These are phyloP conservation scores for Moesziomyces antarcticus DNA, from an alignment of 1,284 basidiomycete species.

Conservation along the genomic window DNA sequence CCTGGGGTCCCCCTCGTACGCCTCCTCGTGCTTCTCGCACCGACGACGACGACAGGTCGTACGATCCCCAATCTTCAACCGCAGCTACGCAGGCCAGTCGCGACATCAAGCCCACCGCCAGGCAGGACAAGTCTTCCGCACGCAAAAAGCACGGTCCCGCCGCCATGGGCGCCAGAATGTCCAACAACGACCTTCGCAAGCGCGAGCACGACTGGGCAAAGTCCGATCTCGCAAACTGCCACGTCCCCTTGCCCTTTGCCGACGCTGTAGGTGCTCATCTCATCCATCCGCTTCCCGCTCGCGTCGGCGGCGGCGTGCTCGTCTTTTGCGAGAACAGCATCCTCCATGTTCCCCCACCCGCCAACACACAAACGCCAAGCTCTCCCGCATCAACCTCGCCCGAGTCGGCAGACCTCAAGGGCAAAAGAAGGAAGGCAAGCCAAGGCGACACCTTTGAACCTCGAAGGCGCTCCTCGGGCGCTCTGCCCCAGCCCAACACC, in stretches of 20 bases:
- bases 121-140: slow-evolving; percentile 18
- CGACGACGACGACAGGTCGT: slow-evolving; percentile 14
- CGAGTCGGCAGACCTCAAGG: slow-evolving; percentile 17
- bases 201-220: slow-evolving; percentile 51
- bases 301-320: slow-evolving; percentile 59
- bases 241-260: slow-evolving; percentile 58
- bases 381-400: background rate
- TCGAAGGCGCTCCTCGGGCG: slow-evolving; percentile 17
- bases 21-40: slow-evolving; percentile 18
- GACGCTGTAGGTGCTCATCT: slow-evolving; percentile 61
- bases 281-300: slow-evolving; percentile 50
- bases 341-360: slow-evolving; percentile 55
- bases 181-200: slow-evolving; percentile 25
- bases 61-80: slow-evolving; percentile 19
- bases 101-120: slow-evolving; percentile 15
- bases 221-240: slow-evolving; percentile 47
- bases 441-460: slow-evolving; percentile 22
- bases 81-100: slow-evolving; percentile 26
- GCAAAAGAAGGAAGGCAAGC: slow-evolving; percentile 57
- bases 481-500: slow-evolving; percentile 2
- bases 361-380: background rate
- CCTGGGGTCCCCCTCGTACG: slow-evolving; percentile 55
- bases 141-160: slow-evolving; percentile 52
- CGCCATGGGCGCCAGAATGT: slow-evolving; percentile 41
- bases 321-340: slow-evolving; percentile 60